These are phyloP conservation scores for Ajuga chamaepitys DNA, from an alignment of 257 asterid genomes.

Conservation along the genomic window DNA sequence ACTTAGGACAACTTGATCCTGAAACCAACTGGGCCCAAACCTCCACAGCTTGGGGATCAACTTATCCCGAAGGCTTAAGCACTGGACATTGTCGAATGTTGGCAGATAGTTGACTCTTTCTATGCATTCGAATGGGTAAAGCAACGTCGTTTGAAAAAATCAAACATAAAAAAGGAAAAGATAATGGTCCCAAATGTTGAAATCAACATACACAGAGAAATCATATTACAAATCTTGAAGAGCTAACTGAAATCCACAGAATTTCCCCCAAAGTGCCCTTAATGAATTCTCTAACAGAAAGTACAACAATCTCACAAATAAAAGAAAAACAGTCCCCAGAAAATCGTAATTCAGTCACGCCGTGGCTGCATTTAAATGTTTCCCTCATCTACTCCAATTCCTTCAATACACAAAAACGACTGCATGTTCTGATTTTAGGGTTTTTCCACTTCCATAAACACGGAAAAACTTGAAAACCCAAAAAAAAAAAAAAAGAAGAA, in stretches of 20 bases:
- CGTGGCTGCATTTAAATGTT: constrained; percentile 6
- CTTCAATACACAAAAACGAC: neutral
- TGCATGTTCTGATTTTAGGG: constrained; percentile 19
- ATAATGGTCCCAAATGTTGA: neutral
- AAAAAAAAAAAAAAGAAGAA: no score
- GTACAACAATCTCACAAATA: neutral
- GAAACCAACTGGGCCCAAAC: no score
- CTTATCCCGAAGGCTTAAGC: no score
- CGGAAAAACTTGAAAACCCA: neutral
- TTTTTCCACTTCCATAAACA: constrained; percentile 3
- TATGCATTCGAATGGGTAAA: no score
- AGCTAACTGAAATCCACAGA: neutral
- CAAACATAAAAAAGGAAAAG: no score
- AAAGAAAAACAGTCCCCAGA: neutral
- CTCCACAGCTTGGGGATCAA: no score
- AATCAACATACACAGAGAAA: neutral
- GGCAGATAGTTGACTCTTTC: no score
- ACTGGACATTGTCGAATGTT: no score
- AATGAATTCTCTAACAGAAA: neutral
- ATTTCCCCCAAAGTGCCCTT: neutral
- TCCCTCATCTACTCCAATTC: neutral
- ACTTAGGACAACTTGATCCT: no score
- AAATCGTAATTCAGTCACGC: constrained; percentile 1
- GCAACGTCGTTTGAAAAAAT: no score
- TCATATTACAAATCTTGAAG: neutral